Base-by-base conservation (phyloP, 2,329 filamentous ascomycete genomes). In the Stachybotrys echinatus region DNA sequence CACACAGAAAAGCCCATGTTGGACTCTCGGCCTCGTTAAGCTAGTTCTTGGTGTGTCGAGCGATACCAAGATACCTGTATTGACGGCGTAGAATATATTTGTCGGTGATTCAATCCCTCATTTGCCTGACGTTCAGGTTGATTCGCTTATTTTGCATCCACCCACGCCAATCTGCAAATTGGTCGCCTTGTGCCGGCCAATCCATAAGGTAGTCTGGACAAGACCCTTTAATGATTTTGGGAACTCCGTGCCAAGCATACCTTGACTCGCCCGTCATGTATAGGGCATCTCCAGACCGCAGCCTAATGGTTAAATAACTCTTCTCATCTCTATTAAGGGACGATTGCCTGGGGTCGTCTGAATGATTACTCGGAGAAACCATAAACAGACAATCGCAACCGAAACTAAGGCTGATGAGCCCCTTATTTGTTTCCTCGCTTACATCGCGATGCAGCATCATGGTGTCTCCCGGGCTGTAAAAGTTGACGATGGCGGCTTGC, bases 231-330 rank as follows among this genome's bases (percentile, higher is more conserved):
- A 96, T 63, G 12, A 97, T 86, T 65, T 92, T 94, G 6, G 94
- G 92, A 12, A 97, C 91, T 12, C 89, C 92, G 70, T 97, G 94
- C 92, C 92, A 97, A 2, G 92, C 92, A 68, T 90, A 95, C 42
- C 94, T 78, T 4, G 89, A 87, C 51, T 83, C 76, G 19, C 87
- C 80, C 46, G 82, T 85, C 92, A 99, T 97, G 62, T 95, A 91
- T 1, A 97, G 83, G 1, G 85, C 90, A 71, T 96, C 92, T 0
- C 94, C 92, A 1, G 90, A 95, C 21, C 85, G 78, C 37, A 97
- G 73, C 20, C 87, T 77, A 34, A 95, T 63, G 2, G 85, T 69
- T 5, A 87, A 62, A 52, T 79, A 80, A 21, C 71, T 69, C 56
- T 79, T 80, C 5, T 65, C 55, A 18, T 45, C 39, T 12, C 55